These are phyloP conservation scores for Leptodermis oblonga DNA, from an alignment of 257 asterid genomes.

Conservation along the genomic window DNA sequence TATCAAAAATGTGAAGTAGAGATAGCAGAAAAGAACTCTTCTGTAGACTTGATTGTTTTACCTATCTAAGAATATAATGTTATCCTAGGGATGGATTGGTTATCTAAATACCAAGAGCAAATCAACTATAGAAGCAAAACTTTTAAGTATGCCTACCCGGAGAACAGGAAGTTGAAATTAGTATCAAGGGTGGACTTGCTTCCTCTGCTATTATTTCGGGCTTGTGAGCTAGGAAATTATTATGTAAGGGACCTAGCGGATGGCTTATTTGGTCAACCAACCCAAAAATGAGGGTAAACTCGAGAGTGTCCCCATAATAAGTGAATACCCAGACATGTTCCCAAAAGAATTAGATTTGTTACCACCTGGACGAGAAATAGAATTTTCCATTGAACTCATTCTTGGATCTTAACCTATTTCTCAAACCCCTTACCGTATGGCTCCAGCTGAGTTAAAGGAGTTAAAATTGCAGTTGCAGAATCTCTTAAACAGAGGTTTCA, in stretches of 20 bases:
- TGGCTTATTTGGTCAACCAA: not conserved
- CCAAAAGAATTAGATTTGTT: no score
- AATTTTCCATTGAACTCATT: not conserved
- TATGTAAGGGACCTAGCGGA: not conserved
- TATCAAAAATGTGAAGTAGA: not conserved
- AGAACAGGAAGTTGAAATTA: not conserved
- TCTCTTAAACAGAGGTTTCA: not conserved
- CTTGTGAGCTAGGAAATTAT: not conserved
- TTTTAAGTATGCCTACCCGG: no score
- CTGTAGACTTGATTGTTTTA: not conserved
- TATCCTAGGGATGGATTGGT: not conserved
- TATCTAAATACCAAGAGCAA: not conserved
- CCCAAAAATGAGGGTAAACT: not conserved
- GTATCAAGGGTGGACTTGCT: not conserved
- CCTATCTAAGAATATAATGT: not conserved
- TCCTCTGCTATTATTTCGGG: not conserved
- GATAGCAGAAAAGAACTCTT: not conserved
- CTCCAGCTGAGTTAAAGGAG: not conserved
- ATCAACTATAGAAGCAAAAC: not conserved
- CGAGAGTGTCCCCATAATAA: not conserved
- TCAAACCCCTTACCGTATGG: not conserved
- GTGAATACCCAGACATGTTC: fast-evolving
- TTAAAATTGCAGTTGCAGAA: not conserved
- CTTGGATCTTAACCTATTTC: not conserved
- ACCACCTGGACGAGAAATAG: no score